Base-by-base conservation (phyloP, 495 filamentous ascomycete species). In the Aspergillus saccharolyticus region DNA sequence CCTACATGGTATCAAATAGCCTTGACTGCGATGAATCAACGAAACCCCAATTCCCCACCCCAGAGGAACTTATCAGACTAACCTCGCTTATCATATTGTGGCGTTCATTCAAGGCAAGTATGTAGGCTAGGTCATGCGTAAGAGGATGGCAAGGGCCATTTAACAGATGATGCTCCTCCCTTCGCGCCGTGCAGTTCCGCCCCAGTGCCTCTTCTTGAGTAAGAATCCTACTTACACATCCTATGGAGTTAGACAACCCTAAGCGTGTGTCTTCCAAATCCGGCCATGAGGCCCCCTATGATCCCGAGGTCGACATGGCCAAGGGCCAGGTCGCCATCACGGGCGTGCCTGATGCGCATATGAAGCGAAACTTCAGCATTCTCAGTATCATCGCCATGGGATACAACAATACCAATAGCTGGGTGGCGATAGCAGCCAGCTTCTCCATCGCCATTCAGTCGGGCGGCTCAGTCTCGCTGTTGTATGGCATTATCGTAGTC, bases 351-450 rank as follows among this genome's bases (percentile, higher is more conserved):
- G 50, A 56, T 39, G 53, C 54, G 53, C 61, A 61, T 42, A 57
- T 63, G 56, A 63, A 61, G 46, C 64, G 61, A 7, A 61, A 63
- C 42, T 63, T 69, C 55, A 63, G 58, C 45, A 58, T 64, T 42
- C 39, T 69, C 20, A 65, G 58, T 53, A 73, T 73, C 46, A 65
- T 73, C 49, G 65, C 65, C 18, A 60, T 66, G 42, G 70, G 65
- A 3, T 73, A 68, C 57, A 73, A 73, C 57, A 68, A 71, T 21
- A 57, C 60, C 9, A 66, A 67, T 52, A 68, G 64, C 61, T 73
- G 70, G 70, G 47, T 66, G 12, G 67, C 60, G 4, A 67, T 73
- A 19, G 70, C 64, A 4, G 48, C 70, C 1, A 71, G 65, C 21
- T 59, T 73, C 17, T 53, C 64, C 16, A 70, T 73, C 30, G 67